These are phyloP conservation scores for Cutaneotrichosporon spelunceum DNA, from an alignment of 1,284 basidiomycete species.

Conservation along the genomic window DNA sequence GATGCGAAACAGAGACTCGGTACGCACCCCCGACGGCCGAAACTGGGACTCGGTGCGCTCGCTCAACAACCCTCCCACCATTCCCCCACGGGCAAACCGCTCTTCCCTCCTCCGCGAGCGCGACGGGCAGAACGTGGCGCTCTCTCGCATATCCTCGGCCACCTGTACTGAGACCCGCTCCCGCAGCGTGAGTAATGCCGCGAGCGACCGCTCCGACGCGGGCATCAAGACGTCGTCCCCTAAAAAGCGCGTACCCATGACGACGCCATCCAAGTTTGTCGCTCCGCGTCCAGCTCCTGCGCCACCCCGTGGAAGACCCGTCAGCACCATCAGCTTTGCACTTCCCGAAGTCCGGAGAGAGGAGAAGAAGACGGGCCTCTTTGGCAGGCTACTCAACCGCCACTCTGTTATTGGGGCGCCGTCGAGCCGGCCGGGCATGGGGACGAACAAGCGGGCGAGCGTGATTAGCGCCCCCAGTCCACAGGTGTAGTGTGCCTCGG, in stretches of 20 bases:
- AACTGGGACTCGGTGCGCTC: slow-evolving; percentile 16
- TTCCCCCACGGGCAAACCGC: slow-evolving; percentile 31
- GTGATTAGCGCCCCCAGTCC: slow-evolving; percentile 4
- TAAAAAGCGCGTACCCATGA: slow-evolving; percentile 7
- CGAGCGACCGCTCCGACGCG: slow-evolving; percentile 2
- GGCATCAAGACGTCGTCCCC: slow-evolving; percentile 7
- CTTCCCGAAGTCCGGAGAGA: slow-evolving; percentile 6
- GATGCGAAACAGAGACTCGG: background rate
- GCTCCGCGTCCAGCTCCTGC: slow-evolving; percentile 19
- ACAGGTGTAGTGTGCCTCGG: background rate
- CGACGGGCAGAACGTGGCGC: background rate
- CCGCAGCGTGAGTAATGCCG: slow-evolving; percentile 1
- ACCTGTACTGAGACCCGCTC: background rate
- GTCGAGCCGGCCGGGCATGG: slow-evolving; percentile 1
- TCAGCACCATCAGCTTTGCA: background rate
- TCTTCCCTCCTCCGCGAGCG: slow-evolving; percentile 32
- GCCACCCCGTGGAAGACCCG: slow-evolving; percentile 13
- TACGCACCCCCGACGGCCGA: background rate
- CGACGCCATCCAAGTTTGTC: slow-evolving; percentile 11
- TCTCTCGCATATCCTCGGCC: slow-evolving; percentile 12
- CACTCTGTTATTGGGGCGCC: background rate
- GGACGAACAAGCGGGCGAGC: slow-evolving; percentile 4
- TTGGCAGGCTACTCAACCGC: background rate
- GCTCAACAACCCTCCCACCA: slow-evolving; percentile 26
- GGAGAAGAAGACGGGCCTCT: slow-evolving; percentile 1